phyloP scores from a whole-genome alignment of 257 asterid species.

The Primulina eburnea region DNA sequence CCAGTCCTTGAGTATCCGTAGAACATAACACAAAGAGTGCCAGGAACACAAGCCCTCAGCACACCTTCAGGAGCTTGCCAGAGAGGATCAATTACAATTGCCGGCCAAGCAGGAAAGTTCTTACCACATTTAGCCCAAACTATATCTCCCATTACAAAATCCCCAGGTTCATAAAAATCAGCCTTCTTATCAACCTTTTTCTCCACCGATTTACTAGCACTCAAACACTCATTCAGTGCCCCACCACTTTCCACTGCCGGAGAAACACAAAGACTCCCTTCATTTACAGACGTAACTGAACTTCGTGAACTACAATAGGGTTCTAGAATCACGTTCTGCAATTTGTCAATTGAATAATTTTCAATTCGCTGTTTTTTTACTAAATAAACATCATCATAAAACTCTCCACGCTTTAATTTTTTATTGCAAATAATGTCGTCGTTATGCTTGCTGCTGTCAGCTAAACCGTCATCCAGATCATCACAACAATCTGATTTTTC shows the following conservation, averaged over 20 bases:
- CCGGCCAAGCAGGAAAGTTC: slow-evolving; percentile 94
- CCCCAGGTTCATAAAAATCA: slow-evolving; percentile 54
- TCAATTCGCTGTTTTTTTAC: slow-evolving; percentile 41
- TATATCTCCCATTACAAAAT: slow-evolving; percentile 63
- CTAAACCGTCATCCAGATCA: slow-evolving; percentile 26
- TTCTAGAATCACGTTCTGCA: slow-evolving; percentile 35
- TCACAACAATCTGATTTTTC: slow-evolving; percentile 37
- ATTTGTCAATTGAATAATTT: slow-evolving; percentile 27
- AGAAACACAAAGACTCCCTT: slow-evolving; percentile 41
- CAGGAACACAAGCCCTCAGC: slow-evolving; percentile 69
- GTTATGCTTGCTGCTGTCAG: slow-evolving; percentile 25
- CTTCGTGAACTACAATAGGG: slow-evolving; percentile 47
- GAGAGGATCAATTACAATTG: slow-evolving; percentile 74
- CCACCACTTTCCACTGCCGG: slow-evolving; percentile 41
- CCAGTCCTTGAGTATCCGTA: slow-evolving; percentile 72
- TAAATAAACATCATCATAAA: slow-evolving; percentile 30
- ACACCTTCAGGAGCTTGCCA: slow-evolving; percentile 79
- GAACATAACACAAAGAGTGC: slow-evolving; percentile 89
- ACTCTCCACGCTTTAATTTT: slow-evolving; percentile 44
- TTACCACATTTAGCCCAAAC: slow-evolving; percentile 98
- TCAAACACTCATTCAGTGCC: slow-evolving; percentile 23
- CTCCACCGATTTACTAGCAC: slow-evolving; percentile 29
- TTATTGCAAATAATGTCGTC: slow-evolving; percentile 28
- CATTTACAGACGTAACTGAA: slow-evolving; percentile 51
- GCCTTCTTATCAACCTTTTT: slow-evolving; percentile 42